Base-by-base conservation (phyloP, 2,329 filamentous ascomycete species). In the Pseudocercospora fijiensis region DNA sequence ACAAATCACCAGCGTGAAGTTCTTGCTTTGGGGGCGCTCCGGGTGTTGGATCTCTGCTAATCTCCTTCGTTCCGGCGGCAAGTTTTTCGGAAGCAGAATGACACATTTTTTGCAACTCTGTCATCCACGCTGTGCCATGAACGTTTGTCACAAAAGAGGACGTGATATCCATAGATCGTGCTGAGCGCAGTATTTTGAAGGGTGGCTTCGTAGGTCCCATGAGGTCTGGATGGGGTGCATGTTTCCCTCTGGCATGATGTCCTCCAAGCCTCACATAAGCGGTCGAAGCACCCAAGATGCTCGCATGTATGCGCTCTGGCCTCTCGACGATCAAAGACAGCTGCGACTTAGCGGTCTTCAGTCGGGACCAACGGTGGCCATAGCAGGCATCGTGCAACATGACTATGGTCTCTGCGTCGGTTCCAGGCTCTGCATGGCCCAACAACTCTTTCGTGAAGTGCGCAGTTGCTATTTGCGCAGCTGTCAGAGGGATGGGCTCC, bases 381-480 rank as follows among this genome's bases (percentile, higher is more conserved):
- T 98, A 99, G 78, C 94, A 96, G 59, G 90, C 88, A 79, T 99
- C 95, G 72, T 98, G 92, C 1, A 99, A 80, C 28, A 99, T 84
- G 53, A 98, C 92, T 4, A 96, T 79, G 0, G 92, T 92, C 65
- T 92, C 81, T 2, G 83, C 76, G 6, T 74, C 67, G 10, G 71
- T 70, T 1, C 74, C 76, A 4, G 69, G 73, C 30, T 80, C 78
- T 62, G 88, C 84, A 71, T 91, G 88, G 6, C 83, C 77, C 16
- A 85, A 81, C 30, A 96, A 77, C 74, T 96, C 91, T 65, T 83
- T 85, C 65, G 82, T 81, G 73, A 96, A 90, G 75, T 90, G 86
- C 8, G 86, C 83, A 16, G 63, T 63, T 6, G 74, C 74, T 20
- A 76, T 68, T 37, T 73, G 67, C 9, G 71, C 60, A 16, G 73